Evolutionary conservation across 2,329 filamentous ascomycete species (phyloP).

Genomic region (Colletotrichum melonis): DNA sequence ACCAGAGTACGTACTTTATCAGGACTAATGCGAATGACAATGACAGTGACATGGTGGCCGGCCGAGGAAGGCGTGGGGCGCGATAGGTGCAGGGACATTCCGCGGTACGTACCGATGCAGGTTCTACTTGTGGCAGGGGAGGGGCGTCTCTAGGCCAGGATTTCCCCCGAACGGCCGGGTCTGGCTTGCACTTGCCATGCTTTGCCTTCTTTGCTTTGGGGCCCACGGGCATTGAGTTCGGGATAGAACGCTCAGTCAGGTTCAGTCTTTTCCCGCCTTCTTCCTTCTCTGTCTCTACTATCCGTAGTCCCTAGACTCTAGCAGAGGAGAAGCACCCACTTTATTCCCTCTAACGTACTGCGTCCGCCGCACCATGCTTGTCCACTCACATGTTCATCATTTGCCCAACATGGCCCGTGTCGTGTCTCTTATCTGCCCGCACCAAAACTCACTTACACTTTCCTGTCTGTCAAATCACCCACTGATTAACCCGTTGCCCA

Average conservation of each 20-base stretch:
- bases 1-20: constrained; percentile 12
- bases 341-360: constrained; percentile 4
- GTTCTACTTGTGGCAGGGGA: not conserved
- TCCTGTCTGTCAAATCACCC: constrained; percentile 29
- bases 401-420: constrained; percentile 27
- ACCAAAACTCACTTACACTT: constrained; percentile 26
- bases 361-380: constrained; percentile 16
- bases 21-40: constrained; percentile 35
- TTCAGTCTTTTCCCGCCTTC: not conserved
- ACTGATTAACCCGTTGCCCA: constrained; percentile 27
- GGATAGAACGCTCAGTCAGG: not conserved
- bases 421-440: constrained; percentile 25
- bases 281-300: not conserved
- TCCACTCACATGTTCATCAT: constrained; percentile 35
- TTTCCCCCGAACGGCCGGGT: constrained; percentile 23
- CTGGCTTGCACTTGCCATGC: not conserved
- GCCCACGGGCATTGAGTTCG: not conserved
- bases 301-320: not conserved
- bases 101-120: constrained; percentile 16
- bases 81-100: constrained; percentile 23
- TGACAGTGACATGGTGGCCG: constrained; percentile 17
- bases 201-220: not conserved
- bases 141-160: constrained; percentile 11
- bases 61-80: constrained; percentile 25
- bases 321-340: not conserved